phyloP scores from a whole-genome alignment of 192 early-diverging fungal genomes.

The Coemansia reversa region DNA sequence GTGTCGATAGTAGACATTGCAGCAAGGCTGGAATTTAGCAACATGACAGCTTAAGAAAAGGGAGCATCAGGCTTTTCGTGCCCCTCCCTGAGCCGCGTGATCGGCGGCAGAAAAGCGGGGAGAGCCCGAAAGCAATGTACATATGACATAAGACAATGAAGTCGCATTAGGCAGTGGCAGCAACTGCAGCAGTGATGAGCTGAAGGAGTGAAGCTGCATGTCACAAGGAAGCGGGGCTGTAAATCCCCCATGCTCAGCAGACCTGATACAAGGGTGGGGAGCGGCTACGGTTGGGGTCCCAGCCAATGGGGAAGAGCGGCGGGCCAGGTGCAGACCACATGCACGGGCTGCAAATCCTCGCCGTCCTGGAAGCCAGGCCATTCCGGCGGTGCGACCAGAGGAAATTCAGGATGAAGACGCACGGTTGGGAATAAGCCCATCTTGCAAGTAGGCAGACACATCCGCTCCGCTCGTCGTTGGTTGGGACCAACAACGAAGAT shows the following conservation, averaged over 20 bases:
- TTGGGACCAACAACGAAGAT: neutral
- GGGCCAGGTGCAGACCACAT: slow-evolving; percentile 37
- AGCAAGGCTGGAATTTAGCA: neutral
- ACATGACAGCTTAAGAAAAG: neutral
- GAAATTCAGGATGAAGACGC: slow-evolving; percentile 3
- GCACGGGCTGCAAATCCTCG: slow-evolving; percentile 43
- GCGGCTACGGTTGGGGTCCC: slow-evolving; percentile 1
- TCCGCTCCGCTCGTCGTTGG: neutral
- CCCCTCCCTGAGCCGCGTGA: slow-evolving; percentile 10
- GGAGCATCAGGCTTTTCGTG: slow-evolving; percentile 1
- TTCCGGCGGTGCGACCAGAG: neutral
- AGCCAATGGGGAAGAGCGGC: slow-evolving; percentile 10
- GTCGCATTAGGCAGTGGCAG: neutral
- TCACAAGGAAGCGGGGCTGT: neutral
- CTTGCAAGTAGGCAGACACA: neutral
- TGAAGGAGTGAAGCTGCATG: slow-evolving; percentile 3
- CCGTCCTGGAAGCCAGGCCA: slow-evolving; percentile 13
- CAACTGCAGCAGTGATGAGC: too few species aligned
- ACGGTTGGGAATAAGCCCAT: neutral
- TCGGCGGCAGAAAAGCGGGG: slow-evolving; percentile 18
- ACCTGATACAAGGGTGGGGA: slow-evolving; percentile 3
- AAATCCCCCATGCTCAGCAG: slow-evolving; percentile 14
- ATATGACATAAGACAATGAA: slow-evolving; percentile 14
- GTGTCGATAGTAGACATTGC: neutral
- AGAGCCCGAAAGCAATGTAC: neutral